phyloP scores from a whole-genome alignment of 345 rosid species.

The Heritiera fomes region DNA sequence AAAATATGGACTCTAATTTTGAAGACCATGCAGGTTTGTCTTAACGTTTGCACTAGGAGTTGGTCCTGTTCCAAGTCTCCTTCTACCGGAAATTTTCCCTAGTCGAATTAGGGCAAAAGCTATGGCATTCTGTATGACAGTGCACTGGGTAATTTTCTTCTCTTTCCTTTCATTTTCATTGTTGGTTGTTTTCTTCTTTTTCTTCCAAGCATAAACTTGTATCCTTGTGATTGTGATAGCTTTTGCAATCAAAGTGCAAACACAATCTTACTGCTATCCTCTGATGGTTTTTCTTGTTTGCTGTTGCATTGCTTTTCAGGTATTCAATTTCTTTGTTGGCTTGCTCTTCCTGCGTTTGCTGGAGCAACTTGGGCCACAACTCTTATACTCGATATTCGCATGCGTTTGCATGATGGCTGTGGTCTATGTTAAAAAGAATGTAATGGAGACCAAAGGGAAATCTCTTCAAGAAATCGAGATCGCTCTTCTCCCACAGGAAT shows the following conservation, averaged over 20 bases:
- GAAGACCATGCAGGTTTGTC: constrained; percentile 67
- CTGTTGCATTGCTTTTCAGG: constrained; percentile 44
- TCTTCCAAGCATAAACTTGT: not conserved
- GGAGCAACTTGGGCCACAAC: constrained; percentile 76
- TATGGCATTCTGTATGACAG: constrained; percentile 95
- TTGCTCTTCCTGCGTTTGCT: constrained; percentile 82
- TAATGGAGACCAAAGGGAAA: constrained; percentile 92
- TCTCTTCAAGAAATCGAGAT: constrained; percentile 98
- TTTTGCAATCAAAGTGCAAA: not conserved
- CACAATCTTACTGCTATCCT: not conserved
- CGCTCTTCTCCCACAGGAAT: constrained; percentile 71
- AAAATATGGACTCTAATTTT: constrained; percentile 16
- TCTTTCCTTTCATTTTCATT: not conserved
- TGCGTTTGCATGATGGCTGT: constrained; percentile 83
- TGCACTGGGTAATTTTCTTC: constrained; percentile 80
- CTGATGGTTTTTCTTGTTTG: not conserved
- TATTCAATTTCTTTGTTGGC: constrained; percentile 94
- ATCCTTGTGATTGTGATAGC: not conserved
- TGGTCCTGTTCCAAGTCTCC: constrained; percentile 96
- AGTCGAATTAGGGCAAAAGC: constrained; percentile 94
- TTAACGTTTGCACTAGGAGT: constrained; percentile 92
- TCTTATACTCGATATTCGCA: constrained; percentile 74
- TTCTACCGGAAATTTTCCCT: constrained; percentile 92
- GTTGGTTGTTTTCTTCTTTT: not conserved
- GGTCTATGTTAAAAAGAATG: constrained; percentile 76